Percentiles rank a stretch among this genome's conserved stretches.
Evolutionary conservation across 169 alveolate genomes (phyloP).

Genomic region (Eimeria nieschulzi): DNA sequence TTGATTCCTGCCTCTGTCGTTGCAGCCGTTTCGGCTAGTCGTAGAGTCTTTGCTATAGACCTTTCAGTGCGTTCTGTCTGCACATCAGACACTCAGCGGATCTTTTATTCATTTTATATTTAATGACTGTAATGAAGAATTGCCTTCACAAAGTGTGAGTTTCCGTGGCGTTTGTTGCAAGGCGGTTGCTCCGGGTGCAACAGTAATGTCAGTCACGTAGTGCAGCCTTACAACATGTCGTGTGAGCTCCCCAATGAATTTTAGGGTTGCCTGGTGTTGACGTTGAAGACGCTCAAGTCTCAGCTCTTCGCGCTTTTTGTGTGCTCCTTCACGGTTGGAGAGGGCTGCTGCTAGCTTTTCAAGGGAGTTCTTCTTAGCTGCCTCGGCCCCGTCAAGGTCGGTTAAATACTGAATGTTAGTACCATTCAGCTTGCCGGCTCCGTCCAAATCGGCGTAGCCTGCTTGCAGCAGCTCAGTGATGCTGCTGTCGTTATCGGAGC

Average conservation of each 20-base stretch:
- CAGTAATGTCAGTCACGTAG: neutral
- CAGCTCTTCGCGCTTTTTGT: conserved; percentile 6
- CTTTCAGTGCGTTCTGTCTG: conserved; percentile 43
- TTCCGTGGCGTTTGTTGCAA: neutral
- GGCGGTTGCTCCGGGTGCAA: neutral
- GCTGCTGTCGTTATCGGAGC: neutral
- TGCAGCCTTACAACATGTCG: conserved; percentile 32
- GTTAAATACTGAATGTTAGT: neutral
- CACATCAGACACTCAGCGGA: neutral
- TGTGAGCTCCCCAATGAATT: conserved; percentile 30
- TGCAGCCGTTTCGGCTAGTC: conserved; percentile 24
- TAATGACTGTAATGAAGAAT: too few species aligned
- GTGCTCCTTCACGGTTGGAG: conserved; percentile 45
- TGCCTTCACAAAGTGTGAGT: too few species aligned
- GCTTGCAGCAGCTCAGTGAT: neutral
- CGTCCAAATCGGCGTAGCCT: neutral
- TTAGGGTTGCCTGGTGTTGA: conserved; percentile 35
- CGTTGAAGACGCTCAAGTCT: conserved; percentile 34
- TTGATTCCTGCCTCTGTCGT: conserved; percentile 33
- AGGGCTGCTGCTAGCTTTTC: conserved; percentile 41
- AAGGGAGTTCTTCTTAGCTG: conserved; percentile 5
- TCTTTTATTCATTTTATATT: too few species aligned
- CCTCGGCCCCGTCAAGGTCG: conserved; percentile 47
- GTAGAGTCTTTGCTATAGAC: neutral
- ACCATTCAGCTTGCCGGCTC: neutral